Percentiles rank a stretch among this genome's conserved stretches.
phyloP scores from a whole-genome alignment of 352 stramenopile genomes.

The Pythium aphanidermatum region DNA sequence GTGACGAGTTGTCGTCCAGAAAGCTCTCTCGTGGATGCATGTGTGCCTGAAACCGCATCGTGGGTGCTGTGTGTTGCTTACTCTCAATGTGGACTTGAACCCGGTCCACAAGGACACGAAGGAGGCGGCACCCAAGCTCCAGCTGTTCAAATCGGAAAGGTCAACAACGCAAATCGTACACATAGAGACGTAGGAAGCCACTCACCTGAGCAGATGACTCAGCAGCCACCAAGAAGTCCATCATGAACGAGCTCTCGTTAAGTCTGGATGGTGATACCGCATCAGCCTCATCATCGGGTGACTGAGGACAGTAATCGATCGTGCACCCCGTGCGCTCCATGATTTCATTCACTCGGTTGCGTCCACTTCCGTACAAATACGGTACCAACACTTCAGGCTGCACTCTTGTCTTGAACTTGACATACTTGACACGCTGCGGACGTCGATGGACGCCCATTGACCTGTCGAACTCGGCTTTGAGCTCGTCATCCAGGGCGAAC shows the following conservation, averaged over 20 bases:
- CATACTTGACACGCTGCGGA: conserved; percentile 45
- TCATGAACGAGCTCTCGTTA: conserved; percentile 22
- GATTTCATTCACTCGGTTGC: conserved; percentile 47
- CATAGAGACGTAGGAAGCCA: too few species aligned
- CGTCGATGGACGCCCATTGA: conserved; percentile 11
- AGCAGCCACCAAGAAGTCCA: conserved; percentile 57
- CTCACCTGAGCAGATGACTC: conserved; percentile 30
- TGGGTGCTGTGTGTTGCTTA: too few species aligned
- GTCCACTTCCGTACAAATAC: conserved; percentile 49
- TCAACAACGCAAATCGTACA: not conserved
- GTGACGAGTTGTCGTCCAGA: too few species aligned
- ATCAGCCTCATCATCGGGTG: conserved; percentile 37
- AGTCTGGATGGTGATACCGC: conserved; percentile 14
- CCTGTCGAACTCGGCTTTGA: conserved; percentile 14
- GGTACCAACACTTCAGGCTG: conserved; percentile 48
- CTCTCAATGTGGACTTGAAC: conserved; percentile 48
- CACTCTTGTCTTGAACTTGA: conserved; percentile 47
- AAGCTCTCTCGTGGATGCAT: too few species aligned
- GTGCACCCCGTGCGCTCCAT: conserved; percentile 38
- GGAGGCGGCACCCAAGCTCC: conserved; percentile 33
- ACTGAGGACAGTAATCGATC: conserved; percentile 63
- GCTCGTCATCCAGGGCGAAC: conserved; percentile 15
- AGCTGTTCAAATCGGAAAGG: conserved; percentile 15
- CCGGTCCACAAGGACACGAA: conserved; percentile 38
- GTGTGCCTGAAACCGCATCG: too few species aligned